Percentiles rank a stretch among this genome's conserved stretches.
phyloP scores from a whole-genome alignment of 2,329 filamentous ascomycete species.

The Bipolaris oryzae region DNA sequence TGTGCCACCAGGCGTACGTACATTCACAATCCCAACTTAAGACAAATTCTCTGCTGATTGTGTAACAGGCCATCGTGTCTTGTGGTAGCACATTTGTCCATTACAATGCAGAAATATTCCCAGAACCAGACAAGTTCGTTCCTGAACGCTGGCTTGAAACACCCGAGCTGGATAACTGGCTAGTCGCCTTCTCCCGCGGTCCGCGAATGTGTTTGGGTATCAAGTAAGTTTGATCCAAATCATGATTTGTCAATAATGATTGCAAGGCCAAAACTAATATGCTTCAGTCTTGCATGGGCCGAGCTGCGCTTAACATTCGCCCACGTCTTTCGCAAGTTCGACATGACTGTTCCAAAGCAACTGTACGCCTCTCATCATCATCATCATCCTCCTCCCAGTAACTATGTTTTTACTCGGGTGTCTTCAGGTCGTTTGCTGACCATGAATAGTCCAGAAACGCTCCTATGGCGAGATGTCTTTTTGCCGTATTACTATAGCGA shows the following conservation, averaged over 20 bases:
- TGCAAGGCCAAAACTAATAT: not conserved
- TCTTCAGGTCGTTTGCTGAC: constrained; percentile 6
- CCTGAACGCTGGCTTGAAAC: constrained; percentile 44
- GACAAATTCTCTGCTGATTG: not conserved
- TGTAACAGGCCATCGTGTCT: constrained; percentile 30
- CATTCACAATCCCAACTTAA: not conserved
- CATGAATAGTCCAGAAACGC: constrained; percentile 20
- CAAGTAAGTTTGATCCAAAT: constrained; percentile 25
- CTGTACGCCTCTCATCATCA: constrained; percentile 23
- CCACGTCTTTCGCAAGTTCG: constrained; percentile 40
- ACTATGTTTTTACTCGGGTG: too few relatives aligned
- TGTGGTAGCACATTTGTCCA: constrained; percentile 45
- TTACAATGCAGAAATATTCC: constrained; percentile 40
- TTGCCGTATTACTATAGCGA: constrained; percentile 29
- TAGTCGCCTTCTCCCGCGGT: constrained; percentile 46
- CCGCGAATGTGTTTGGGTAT: constrained; percentile 43
- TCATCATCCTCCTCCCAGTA: too few relatives aligned
- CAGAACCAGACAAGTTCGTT: constrained; percentile 34
- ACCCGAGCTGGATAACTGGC: constrained; percentile 35
- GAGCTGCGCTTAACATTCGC: constrained; percentile 43
- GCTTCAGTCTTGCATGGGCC: constrained; percentile 39
- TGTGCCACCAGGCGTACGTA: constrained; percentile 31
- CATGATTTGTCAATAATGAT: not conserved
- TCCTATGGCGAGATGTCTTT: constrained; percentile 32
- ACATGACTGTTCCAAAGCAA: constrained; percentile 28